Conservation (phyloP, 257 asterid genomes). For the Przewalskia tangutica region DNA sequence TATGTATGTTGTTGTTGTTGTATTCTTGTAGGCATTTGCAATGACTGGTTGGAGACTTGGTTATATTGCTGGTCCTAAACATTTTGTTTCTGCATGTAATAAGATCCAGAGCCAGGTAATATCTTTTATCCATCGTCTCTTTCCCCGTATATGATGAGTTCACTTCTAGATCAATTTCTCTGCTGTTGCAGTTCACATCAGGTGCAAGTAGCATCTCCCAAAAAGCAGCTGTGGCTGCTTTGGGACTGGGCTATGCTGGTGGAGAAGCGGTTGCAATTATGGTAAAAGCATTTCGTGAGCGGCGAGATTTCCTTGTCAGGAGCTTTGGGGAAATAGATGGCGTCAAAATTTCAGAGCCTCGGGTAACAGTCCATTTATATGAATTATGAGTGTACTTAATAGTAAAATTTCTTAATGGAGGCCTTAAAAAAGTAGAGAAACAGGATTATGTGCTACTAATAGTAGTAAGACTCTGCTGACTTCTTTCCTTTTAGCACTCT, state of each 20-base stretch:
- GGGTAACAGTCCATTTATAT: slow-evolving; percentile 28
- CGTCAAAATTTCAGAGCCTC: slow-evolving; percentile 82
- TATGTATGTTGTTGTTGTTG: too few species aligned
- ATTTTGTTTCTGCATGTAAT: slow-evolving; percentile 80
- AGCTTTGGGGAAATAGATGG: slow-evolving; percentile 73
- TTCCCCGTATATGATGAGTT: not conserved
- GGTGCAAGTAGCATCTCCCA: slow-evolving; percentile 98
- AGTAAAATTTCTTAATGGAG: not conserved
- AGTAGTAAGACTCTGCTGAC: not conserved
- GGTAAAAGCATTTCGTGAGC: slow-evolving; percentile 86
- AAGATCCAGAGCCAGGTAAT: slow-evolving; percentile 98
- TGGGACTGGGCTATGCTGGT: slow-evolving; percentile 93
- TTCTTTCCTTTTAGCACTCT: not conserved
- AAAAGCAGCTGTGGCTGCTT: slow-evolving; percentile 84
- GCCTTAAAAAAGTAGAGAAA: not conserved
- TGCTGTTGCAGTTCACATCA: slow-evolving; percentile 60
- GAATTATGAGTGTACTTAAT: not conserved
- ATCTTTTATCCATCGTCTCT: not conserved
- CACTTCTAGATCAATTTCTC: not conserved
- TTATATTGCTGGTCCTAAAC: slow-evolving; percentile 91
- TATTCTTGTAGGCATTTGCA: slow-evolving; percentile 60
- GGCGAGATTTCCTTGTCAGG: slow-evolving; percentile 74
- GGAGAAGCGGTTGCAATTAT: slow-evolving; percentile 73
- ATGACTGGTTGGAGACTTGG: slow-evolving; percentile 99
- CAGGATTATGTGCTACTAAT: not conserved